Evolutionary conservation across 2,329 filamentous ascomycete species (phyloP).

Genomic region (Exophiala alcalophila): DNA sequence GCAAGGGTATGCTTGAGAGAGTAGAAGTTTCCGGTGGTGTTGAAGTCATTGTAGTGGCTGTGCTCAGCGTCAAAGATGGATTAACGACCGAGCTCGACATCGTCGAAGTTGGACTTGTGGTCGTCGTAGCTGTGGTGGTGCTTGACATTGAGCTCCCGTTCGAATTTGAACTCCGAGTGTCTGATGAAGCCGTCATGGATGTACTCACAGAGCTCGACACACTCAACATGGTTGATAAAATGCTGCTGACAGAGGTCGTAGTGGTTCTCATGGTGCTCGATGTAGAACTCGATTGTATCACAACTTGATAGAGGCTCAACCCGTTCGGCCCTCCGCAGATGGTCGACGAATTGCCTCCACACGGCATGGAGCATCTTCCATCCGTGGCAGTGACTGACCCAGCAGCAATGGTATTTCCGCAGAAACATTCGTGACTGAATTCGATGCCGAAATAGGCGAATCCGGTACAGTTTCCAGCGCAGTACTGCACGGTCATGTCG

Average conservation of each 20-base stretch:
- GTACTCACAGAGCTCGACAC: no score
- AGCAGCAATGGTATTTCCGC: slow-evolving; percentile 32
- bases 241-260: slow-evolving; percentile 3
- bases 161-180: no score
- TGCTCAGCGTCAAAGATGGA: background rate
- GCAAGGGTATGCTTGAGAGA: no score
- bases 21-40: no score
- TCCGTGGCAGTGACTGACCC: slow-evolving; percentile 18
- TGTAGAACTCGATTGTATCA: slow-evolving; percentile 13
- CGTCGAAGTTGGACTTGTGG: no score
- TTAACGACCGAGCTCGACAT: no score
- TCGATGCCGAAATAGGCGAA: slow-evolving; percentile 41
- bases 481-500: slow-evolving; percentile 22
- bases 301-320: slow-evolving; percentile 27
- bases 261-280: slow-evolving; percentile 5
- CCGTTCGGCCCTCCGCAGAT: slow-evolving; percentile 33
- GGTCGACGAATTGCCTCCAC: slow-evolving; percentile 30
- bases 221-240: no score
- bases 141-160: background rate
- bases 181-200: no score
- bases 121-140: background rate
- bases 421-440: slow-evolving; percentile 39
- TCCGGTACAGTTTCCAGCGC: slow-evolving; percentile 25
- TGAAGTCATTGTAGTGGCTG: background rate
- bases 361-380: slow-evolving; percentile 27